Base-by-base conservation (phyloP, 306 rosid genomes). In the Glycine latifolia region DNA sequence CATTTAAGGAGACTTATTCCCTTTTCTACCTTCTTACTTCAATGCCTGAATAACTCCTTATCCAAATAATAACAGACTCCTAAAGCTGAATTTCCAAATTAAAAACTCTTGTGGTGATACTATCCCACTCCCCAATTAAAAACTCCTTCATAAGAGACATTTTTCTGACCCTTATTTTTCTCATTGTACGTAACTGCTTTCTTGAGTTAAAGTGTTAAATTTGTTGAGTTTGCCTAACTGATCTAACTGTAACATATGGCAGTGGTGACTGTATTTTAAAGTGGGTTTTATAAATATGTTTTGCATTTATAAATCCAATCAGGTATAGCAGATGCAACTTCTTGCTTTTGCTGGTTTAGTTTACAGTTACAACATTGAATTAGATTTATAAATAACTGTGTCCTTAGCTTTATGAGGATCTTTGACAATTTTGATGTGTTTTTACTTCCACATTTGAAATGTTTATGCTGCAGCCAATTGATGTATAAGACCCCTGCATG, bases 331-430 rank as follows among this genome's bases (percentile, higher is more conserved):
- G 43, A 31, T 37, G 53, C 59, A n/a, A 50, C 52, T 35, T 71
- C 61, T 17, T 41, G 16, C 11, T 61, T 58, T 71, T 60, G 53
- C 59, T 53, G 59, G 16, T 14, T 77, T 58, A 17, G 75, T 56
- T 54, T 61, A 33, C 61, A 4, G 56, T 60, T 10, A 10, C 67
- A 60, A 60, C 16, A 12, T 73, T 54, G 65, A 77, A 53, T 41
- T n/a, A 44, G 52, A 43, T 39, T 79, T 55, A 16, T 35, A 14
- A 75, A 17, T 8, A 15, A 13, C 33, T 15, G 0, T 79, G 35
- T 52, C 13, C 72, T 2, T 10, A 2, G 26, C 26, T 53, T 26
- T 60, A 47, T 78, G 50, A 54, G 44, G 44, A 8, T 79, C 43
- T 74, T 47, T 37, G 12, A 41, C 63, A 17, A 79, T 56, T 39